Evolutionary conservation across 1,284 basidiomycete genomes (phyloP).

Genomic region (Marasmius fiardii): DNA sequence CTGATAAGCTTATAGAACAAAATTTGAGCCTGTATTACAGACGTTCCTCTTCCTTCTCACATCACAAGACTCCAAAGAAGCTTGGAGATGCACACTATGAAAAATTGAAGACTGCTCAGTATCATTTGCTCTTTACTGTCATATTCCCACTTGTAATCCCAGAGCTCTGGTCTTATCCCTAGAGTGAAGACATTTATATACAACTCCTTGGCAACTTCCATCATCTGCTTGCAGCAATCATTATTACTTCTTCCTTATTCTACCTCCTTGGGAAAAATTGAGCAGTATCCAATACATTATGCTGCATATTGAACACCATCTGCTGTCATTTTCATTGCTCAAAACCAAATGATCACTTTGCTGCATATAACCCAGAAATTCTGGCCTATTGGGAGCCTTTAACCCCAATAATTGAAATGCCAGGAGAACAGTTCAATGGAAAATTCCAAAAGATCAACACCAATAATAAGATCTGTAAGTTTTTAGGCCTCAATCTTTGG

Average conservation of each 20-base stretch:
- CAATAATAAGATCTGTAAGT: neutral
- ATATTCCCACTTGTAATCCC: constrained; percentile 2
- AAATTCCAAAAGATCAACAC: neutral
- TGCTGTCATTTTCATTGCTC: neutral
- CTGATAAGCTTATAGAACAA: too few species aligned
- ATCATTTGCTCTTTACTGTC: neutral
- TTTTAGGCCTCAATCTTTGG: neutral
- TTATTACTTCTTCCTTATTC: neutral
- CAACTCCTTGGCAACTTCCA: neutral
- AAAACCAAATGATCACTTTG: neutral
- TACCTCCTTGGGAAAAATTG: neutral
- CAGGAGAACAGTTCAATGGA: neutral
- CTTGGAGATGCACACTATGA: neutral
- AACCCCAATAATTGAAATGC: too few species aligned
- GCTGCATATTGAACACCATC: neutral
- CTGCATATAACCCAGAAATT: neutral
- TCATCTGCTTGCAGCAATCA: neutral
- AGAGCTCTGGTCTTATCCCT: neutral
- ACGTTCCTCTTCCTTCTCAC: neutral
- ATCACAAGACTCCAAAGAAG: neutral
- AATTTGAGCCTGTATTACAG: neutral
- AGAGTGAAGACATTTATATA: neutral
- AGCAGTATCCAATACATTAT: neutral
- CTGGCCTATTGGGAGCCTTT: neutral
- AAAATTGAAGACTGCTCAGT: neutral